Conservation (phyloP, 345 rosid genomes). For the Pistacia vera region DNA sequence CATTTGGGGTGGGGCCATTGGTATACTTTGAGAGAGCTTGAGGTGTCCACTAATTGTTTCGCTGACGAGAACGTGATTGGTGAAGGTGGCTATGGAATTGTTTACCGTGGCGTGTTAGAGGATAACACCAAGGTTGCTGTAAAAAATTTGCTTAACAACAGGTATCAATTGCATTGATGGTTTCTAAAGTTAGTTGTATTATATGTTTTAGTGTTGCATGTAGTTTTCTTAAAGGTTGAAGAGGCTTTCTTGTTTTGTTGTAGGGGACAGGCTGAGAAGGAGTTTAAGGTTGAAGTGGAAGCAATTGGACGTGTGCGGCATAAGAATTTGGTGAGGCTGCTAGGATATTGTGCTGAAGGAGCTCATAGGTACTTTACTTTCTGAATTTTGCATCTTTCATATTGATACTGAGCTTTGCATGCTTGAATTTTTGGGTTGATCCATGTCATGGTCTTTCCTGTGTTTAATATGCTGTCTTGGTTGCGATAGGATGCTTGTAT, state of each 20-base stretch:
- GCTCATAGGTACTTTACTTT: constrained; percentile 66
- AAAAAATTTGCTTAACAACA: constrained; percentile 89
- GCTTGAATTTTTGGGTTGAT: constrained; percentile 3
- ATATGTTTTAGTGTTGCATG: constrained; percentile 17
- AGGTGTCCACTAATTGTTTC: constrained; percentile 71
- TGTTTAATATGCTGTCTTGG: not conserved
- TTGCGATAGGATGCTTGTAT: constrained; percentile 72
- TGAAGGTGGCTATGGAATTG: constrained; percentile 98
- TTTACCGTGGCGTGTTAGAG: constrained; percentile 73
- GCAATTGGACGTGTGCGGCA: constrained; percentile 95
- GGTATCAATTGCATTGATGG: constrained; percentile 28
- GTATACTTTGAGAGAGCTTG: constrained; percentile 94
- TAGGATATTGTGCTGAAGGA: constrained; percentile 98
- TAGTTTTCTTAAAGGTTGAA: not conserved
- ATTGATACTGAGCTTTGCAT: constrained; percentile 9
- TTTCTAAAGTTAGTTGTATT: not conserved
- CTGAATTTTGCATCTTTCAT: constrained; percentile 5
- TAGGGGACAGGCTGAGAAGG: constrained; percentile 98
- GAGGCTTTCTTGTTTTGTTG: not conserved
- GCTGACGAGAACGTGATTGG: constrained; percentile 86
- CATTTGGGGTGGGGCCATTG: constrained; percentile 99
- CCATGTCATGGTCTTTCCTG: not conserved
- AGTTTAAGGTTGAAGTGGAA: constrained; percentile 95
- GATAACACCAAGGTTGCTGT: constrained; percentile 74
- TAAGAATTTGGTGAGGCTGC: constrained; percentile 91